These are phyloP conservation scores for Pistacia atlantica DNA, from an alignment of 345 rosid species.

Conservation along the genomic window DNA sequence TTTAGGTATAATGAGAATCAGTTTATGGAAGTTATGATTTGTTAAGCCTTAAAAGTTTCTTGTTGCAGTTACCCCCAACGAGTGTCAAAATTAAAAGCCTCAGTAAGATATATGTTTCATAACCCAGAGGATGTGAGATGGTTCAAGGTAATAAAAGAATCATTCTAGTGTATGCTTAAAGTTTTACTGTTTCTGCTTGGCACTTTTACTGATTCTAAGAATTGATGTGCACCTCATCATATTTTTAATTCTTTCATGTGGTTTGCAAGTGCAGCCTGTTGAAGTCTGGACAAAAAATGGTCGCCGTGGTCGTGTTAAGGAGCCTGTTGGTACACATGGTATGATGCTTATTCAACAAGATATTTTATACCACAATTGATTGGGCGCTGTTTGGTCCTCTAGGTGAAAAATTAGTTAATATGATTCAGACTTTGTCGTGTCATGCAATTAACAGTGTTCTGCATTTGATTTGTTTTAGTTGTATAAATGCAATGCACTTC, in stretches of 20 bases:
- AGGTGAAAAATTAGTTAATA: not conserved
- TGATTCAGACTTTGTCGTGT: not conserved
- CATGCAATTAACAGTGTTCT: constrained; percentile 6
- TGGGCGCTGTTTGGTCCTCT: not conserved
- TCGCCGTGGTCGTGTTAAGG: constrained; percentile 86
- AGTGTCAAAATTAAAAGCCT: constrained; percentile 80
- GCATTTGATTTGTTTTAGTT: not conserved
- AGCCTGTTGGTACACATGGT: constrained; percentile 97
- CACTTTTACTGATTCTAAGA: not conserved
- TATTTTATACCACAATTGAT: not conserved
- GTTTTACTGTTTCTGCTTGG: not conserved
- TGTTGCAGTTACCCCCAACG: constrained; percentile 88
- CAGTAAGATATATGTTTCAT: constrained; percentile 89
- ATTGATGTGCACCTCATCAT: not conserved
- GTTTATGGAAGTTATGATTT: constrained; percentile 3
- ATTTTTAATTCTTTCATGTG: constrained; percentile 15
- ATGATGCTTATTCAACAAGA: constrained; percentile 24
- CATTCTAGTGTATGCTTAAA: not conserved
- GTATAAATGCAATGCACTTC: not conserved
- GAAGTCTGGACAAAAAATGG: constrained; percentile 90
- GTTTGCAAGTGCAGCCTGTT: constrained; percentile 64
- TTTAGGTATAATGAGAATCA: not conserved
- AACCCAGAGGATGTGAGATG: constrained; percentile 95
- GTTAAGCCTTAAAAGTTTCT: constrained; percentile 5
- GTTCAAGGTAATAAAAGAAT: constrained; percentile 77